Conservation (phyloP, 805 yeast genomes). For the Kurtzmaniella cleridarum region DNA sequence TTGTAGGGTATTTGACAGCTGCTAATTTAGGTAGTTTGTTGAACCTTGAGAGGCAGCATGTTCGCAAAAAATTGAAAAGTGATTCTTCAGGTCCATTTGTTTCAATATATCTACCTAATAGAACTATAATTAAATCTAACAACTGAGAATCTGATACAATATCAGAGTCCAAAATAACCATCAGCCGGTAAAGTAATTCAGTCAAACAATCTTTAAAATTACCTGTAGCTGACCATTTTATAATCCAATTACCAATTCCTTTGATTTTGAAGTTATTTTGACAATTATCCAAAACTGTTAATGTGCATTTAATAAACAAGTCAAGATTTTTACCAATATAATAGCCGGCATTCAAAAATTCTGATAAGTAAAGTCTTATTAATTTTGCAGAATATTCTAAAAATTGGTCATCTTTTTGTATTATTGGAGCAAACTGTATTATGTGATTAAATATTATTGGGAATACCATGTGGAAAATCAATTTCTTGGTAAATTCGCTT, state of each 20-base stretch:
- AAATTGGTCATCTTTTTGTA: conserved; percentile 28
- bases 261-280: too few relatives aligned
- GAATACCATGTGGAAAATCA: conserved; percentile 28
- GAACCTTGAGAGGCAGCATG: conserved; percentile 27
- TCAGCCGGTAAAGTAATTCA: conserved; percentile 28
- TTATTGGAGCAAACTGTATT: conserved; percentile 29
- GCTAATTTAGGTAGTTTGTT: conserved; percentile 16
- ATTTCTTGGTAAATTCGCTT: conserved; percentile 30
- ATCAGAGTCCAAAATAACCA: conserved; percentile 22
- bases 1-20: neutral
- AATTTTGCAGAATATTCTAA: conserved; percentile 19
- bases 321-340: conserved; percentile 18
- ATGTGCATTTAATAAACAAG: conserved; percentile 21
- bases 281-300: conserved; percentile 25
- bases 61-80: conserved; percentile 30
- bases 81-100: conserved; percentile 16
- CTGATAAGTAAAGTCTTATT: conserved; percentile 20
- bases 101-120: conserved; percentile 25
- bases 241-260: too few relatives aligned
- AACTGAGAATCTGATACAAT: conserved; percentile 28
- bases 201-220: conserved; percentile 18
- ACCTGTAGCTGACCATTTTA: neutral
- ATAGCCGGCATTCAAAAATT: conserved; percentile 26
- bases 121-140: conserved; percentile 25
- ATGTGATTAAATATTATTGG: conserved; percentile 33